Percentiles rank a stretch among this genome's conserved stretches.
Conservation (phyloP, 805 yeast species). For the Sugiyamaella marilandica region DNA sequence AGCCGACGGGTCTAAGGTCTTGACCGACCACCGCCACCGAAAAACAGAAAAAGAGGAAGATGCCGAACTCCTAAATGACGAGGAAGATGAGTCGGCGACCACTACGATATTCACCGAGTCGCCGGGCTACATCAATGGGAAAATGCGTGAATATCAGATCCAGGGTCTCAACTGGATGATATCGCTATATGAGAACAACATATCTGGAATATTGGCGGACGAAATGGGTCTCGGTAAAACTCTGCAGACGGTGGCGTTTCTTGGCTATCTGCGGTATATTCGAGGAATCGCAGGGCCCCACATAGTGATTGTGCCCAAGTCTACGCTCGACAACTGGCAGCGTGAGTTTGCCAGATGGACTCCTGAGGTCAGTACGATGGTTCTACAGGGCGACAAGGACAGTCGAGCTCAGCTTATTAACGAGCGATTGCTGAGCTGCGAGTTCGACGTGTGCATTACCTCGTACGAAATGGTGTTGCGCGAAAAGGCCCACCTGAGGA, state of each 20-base stretch:
- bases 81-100: conserved; percentile 47
- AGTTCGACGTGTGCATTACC: conserved; percentile 85
- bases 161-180: conserved; percentile 96
- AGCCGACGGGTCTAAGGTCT: conserved; percentile 17
- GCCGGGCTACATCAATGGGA: conserved; percentile 73
- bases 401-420: conserved; percentile 59
- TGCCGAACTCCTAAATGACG: conserved; percentile 82
- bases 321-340: conserved; percentile 94
- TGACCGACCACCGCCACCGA: conserved; percentile 51
- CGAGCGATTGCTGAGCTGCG: conserved; percentile 56
- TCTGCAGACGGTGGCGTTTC: conserved; percentile 85
- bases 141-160: conserved; percentile 82
- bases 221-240: conserved; percentile 99
- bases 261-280: conserved; percentile 80
- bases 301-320: conserved; percentile 88
- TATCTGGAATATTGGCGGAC: conserved; percentile 93
- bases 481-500: conserved; percentile 75
- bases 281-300: conserved; percentile 84
- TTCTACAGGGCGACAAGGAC: conserved; percentile 89
- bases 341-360: conserved; percentile 95
- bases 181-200: conserved; percentile 76
- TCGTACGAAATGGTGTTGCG: conserved; percentile 92
- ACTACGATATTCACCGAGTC: conserved; percentile 78
- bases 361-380: conserved; percentile 82
- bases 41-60: conserved; percentile 96